phyloP scores from a whole-genome alignment of 2,329 filamentous ascomycete genomes.

The Rhynchosporium agropyri region DNA sequence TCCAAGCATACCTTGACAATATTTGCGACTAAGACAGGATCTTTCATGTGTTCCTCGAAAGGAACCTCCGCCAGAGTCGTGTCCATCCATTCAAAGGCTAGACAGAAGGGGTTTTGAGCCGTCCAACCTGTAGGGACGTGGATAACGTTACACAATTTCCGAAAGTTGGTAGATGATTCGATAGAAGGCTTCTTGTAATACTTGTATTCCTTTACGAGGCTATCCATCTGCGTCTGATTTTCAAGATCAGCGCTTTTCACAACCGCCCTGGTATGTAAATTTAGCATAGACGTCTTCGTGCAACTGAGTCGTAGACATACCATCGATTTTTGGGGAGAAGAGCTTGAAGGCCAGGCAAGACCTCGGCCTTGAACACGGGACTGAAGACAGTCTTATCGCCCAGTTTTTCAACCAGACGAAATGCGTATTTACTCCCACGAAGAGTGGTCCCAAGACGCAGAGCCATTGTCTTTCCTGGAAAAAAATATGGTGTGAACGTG shows the following conservation, averaged over 20 bases:
- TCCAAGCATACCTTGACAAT: conserved; percentile 12
- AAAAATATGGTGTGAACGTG: not conserved
- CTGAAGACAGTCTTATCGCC: conserved; percentile 12
- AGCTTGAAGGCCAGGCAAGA: conserved; percentile 7
- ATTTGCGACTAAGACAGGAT: conserved; percentile 10
- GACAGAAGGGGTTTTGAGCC: conserved; percentile 4
- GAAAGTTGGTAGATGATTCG: not conserved
- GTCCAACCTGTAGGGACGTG: conserved; percentile 4
- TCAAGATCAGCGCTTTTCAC: conserved; percentile 3
- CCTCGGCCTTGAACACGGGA: conserved; percentile 3
- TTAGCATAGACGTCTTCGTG: not conserved
- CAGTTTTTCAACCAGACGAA: conserved; percentile 10
- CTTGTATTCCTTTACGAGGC: conserved; percentile 5
- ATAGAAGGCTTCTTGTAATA: conserved; percentile 6
- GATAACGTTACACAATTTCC: conserved; percentile 7
- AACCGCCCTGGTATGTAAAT: conserved; percentile 8
- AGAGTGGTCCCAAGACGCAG: conserved; percentile 5
- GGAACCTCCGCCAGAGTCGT: conserved; percentile 9
- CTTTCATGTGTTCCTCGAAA: conserved; percentile 7
- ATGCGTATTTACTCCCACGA: conserved; percentile 1
- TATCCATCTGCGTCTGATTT: conserved; percentile 10
- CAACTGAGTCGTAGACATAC: not conserved
- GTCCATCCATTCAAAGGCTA: conserved; percentile 13
- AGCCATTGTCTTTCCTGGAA: conserved; percentile 3
- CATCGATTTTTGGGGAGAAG: conserved; percentile 9